Base-by-base conservation (phyloP, 2,329 filamentous ascomycete genomes). In the Microdochium bolleyi region DNA sequence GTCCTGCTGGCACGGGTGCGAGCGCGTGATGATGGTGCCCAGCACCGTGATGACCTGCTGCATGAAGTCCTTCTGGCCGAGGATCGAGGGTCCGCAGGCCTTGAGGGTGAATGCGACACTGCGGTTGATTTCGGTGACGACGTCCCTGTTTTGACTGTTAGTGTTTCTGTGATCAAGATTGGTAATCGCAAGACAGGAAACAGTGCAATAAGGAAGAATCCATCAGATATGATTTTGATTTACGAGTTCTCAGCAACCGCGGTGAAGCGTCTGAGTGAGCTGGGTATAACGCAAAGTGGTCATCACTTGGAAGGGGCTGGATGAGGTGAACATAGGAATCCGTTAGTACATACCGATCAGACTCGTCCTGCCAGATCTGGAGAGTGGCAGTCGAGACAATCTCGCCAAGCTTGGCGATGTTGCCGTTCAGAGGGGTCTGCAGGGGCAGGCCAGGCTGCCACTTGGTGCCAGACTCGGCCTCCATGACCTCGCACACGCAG, bases 181-280 rank as follows among this genome's bases (percentile, higher is more conserved):
- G 21, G 32, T 19, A 22, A 46, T 46, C 14, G 19, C 14, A 30
- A 32, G 49, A 51, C 46, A 8, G 13, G 32, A 5, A 30, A 24
- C 46, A 21, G 24, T 27, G 52, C 14, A 50, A 51, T 55, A 51
- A 32, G 54, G 52, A 53, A 22, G 13, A 46, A 46, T 46, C 41
- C 41, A 46, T 73, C 72, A 77, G 73, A 71, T 72, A 64, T 67
- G 41, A 46, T 46, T 46, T 46, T 46, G 77, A 62, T 64, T 55
- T 73, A 82, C 87, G 90, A 77, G 73, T 95, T 94, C 85, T 85
- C 89, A 90, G 88, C 90, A 95, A 84, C 75, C 84, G 84, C 88
- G 83, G 74, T 75, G 13, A 80, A 75, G 89, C 85, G 86, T 97
- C 88, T 89, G 89, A 96, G 92, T 96, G 92, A 96, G 92, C 92